Evolutionary conservation across 192 early-diverging fungal species (phyloP).

Genomic region (Ambispora gerdemannii): DNA sequence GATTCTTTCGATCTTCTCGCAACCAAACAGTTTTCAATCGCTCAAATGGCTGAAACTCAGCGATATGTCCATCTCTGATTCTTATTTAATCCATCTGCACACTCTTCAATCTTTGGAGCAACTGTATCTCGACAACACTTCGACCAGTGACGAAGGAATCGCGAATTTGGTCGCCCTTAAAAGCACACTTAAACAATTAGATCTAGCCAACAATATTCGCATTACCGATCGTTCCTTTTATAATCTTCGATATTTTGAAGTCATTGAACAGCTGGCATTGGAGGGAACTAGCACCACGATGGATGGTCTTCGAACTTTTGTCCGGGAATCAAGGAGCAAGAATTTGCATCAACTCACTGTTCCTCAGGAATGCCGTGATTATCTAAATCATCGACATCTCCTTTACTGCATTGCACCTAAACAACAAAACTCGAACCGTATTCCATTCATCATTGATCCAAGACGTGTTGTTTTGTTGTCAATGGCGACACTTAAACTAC

Average conservation of each 20-base stretch:
- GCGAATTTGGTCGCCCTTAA: conserved; percentile 4
- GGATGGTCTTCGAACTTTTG: conserved; percentile 15
- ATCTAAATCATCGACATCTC: not conserved
- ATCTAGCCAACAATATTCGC: not conserved
- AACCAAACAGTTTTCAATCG: not conserved
- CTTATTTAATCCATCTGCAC: not conserved
- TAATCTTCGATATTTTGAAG: not conserved
- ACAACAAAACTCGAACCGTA: not conserved
- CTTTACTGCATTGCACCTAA: conserved; percentile 3
- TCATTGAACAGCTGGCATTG: not conserved
- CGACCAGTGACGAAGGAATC: not conserved
- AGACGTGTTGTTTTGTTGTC: not conserved
- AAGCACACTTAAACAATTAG: not conserved
- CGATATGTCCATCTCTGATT: not conserved
- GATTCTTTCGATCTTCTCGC: not conserved
- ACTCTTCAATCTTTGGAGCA: conserved; percentile 1
- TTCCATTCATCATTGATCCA: not conserved
- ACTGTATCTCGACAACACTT: not conserved
- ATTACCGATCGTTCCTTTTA: conserved; percentile 3
- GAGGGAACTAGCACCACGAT: conserved; percentile 1
- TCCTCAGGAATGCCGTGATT: not conserved
- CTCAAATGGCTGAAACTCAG: not conserved
- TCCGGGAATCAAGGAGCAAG: not conserved
- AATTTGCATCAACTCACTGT: not conserved
- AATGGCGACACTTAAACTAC: not conserved